phyloP scores from a whole-genome alignment of 768 basidiomycete genomes.

The Trametes cinnabarina region DNA sequence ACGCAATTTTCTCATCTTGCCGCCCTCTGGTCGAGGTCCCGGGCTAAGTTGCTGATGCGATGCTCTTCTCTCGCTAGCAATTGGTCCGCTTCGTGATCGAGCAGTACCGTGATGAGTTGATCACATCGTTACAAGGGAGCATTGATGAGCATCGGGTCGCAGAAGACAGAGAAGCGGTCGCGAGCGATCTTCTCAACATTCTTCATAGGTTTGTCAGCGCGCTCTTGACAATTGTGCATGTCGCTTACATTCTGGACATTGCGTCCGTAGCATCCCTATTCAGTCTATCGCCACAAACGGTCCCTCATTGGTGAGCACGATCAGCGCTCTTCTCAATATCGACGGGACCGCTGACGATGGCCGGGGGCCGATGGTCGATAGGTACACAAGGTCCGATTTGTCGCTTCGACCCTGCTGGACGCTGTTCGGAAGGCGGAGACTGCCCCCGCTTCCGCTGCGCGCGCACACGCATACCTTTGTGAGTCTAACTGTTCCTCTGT shows the following conservation, averaged over 20 bases:
- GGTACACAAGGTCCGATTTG: slow-evolving; percentile 92
- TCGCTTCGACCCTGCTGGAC: slow-evolving; percentile 86
- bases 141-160: slow-evolving; percentile 64
- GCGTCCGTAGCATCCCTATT: slow-evolving; percentile 70
- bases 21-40: background rate
- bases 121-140: slow-evolving; percentile 62
- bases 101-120: slow-evolving; percentile 86
- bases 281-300: slow-evolving; percentile 90
- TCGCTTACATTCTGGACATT: slow-evolving; percentile 3
- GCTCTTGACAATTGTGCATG: background rate
- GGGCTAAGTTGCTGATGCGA: slow-evolving; percentile 8
- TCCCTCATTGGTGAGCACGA: slow-evolving; percentile 61
- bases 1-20: background rate
- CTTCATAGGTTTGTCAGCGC: slow-evolving; percentile 60
- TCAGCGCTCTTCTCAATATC: background rate
- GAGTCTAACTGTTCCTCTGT: slow-evolving; percentile 30
- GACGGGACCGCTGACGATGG: slow-evolving; percentile 4
- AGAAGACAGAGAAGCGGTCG: slow-evolving; percentile 79
- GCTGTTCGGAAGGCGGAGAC: slow-evolving; percentile 79
- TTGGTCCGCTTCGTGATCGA: slow-evolving; percentile 89
- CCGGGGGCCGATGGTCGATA: slow-evolving; percentile 30
- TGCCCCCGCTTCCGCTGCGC: slow-evolving; percentile 74
- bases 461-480: slow-evolving; percentile 88
- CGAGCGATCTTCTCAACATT: slow-evolving; percentile 82
- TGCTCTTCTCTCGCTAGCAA: slow-evolving; percentile 53